Base-by-base conservation (phyloP, 768 basidiomycete genomes). In the Pleurotus sapidus region DNA sequence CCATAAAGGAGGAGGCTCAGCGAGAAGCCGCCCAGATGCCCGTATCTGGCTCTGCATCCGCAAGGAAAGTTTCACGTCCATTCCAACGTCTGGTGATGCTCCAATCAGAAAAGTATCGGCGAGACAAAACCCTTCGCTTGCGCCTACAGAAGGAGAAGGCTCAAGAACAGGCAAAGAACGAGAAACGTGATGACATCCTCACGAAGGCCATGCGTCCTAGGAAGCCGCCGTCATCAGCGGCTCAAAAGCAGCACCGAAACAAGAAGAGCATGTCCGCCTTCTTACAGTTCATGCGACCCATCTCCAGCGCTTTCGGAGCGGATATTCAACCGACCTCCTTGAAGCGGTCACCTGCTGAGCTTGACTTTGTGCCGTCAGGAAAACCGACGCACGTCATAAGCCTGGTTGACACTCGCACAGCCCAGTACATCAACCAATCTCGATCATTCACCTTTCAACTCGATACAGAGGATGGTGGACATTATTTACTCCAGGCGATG, bases 191-290 rank as follows among this genome's bases (percentile, higher is more conserved):
- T 59, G 89, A 92, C 58, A 77, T 88, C 54, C 74, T 93, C 39
- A 88, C 82, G 66, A 84, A 81, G 65, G 88, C 88, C 2, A 91
- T 93, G 87, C 80, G 84, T 46, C 83, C 81, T 56, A 75, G 76
- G 49, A 77, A 78, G 56, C 51, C 51, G 11, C 51, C 51, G 11
- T 70, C 79, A 57, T 69, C 76, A 0, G 68, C 77, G 3, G 74
- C 65, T 25, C 83, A 83, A 65, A 90, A 91, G 70, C 87, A 88
- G 56, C 89, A 91, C 60, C 80, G 89, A n/a, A 84, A 87, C 71
- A 93, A 93, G 80, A 90, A 91, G 72, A 92, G 89, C 74, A 88
- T 92, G 77, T 92, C 82, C 17, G 87, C 89, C 4, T 88, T 93
- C 70, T 80, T 93, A 72, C 88, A 85, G 63, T 78, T 93, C 73